phyloP scores from a whole-genome alignment of 2,329 filamentous ascomycete species.

The Penicillium thymicola region DNA sequence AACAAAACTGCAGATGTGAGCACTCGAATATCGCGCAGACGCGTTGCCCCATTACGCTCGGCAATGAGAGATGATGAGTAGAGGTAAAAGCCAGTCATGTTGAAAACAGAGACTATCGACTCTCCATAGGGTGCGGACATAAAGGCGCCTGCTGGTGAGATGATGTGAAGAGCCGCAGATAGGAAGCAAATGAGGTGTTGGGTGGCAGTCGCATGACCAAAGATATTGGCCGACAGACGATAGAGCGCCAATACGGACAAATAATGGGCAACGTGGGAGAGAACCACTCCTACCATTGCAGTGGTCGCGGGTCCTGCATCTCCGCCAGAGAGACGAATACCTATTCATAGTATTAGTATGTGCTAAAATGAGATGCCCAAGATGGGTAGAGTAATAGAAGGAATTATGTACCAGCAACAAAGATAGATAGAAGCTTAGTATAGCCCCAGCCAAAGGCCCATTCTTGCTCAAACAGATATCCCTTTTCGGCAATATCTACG shows the following conservation, averaged over 20 bases:
- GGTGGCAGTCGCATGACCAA: slow-evolving; percentile 35
- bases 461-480: slow-evolving; percentile 61
- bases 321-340: slow-evolving; percentile 22
- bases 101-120: slow-evolving; percentile 71
- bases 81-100: slow-evolving; percentile 68
- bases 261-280: slow-evolving; percentile 74
- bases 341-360: slow-evolving; percentile 14
- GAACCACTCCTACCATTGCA: slow-evolving; percentile 56
- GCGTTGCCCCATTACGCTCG: slow-evolving; percentile 25
- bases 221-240: slow-evolving; percentile 59
- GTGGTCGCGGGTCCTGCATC: slow-evolving; percentile 22
- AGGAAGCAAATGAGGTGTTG: slow-evolving; percentile 50
- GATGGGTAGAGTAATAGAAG: background rate
- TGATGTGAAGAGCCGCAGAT: slow-evolving; percentile 69
- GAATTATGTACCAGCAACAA: slow-evolving; percentile 33
- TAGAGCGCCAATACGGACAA: slow-evolving; percentile 71
- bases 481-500: slow-evolving; percentile 51
- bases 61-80: slow-evolving; percentile 55
- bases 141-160: slow-evolving; percentile 87
- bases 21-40: slow-evolving; percentile 48
- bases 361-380: background rate
- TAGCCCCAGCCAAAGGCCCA: slow-evolving; percentile 63
- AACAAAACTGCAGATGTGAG: slow-evolving; percentile 66
- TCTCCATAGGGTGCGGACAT: slow-evolving; percentile 84
- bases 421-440: slow-evolving; percentile 42